Conservation (phyloP, 140 eudicot genomes). For the Erigeron philadelphicus region DNA sequence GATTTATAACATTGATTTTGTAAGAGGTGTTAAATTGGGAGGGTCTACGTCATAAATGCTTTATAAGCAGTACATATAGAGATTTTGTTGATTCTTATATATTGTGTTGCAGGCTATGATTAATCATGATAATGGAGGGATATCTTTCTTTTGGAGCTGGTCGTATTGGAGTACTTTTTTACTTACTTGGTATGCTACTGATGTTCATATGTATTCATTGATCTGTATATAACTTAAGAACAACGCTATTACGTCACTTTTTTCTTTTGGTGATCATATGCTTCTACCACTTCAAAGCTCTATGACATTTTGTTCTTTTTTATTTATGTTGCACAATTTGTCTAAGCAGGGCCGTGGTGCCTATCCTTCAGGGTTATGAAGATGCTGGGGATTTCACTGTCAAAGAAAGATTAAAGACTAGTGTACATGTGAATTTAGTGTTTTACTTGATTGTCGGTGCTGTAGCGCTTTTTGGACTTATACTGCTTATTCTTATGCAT, state of each 20-base stretch:
- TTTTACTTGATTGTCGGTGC: constrained; percentile 62
- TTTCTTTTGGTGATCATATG: constrained; percentile 1
- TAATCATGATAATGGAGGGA: constrained; percentile 41
- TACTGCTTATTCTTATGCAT: constrained; percentile 54
- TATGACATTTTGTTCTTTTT: constrained; percentile 27
- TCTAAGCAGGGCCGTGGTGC: constrained; percentile 96
- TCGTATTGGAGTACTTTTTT: constrained; percentile 91
- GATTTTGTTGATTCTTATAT: neutral
- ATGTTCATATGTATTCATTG: neutral
- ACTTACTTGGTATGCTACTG: constrained; percentile 64
- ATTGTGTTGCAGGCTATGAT: constrained; percentile 48
- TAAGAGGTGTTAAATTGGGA: no score
- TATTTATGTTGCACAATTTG: constrained; percentile 37
- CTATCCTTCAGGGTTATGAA: constrained; percentile 96
- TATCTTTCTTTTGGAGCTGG: constrained; percentile 84
- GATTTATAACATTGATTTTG: no score
- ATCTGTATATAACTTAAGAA: neutral
- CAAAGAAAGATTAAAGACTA: constrained; percentile 74
- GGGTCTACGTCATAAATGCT: no score
- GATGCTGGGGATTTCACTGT: constrained; percentile 95
- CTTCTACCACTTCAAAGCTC: constrained; percentile 4
- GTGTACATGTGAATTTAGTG: constrained; percentile 65
- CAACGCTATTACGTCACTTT: neutral
- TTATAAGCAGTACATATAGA: no score
- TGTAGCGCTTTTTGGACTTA: constrained; percentile 63